A percentile compares a stretch with the other conserved stretches of the same genome.
Conservation (phyloP, 2,329 filamentous ascomycete genomes). For the Penicillium digitatum region DNA sequence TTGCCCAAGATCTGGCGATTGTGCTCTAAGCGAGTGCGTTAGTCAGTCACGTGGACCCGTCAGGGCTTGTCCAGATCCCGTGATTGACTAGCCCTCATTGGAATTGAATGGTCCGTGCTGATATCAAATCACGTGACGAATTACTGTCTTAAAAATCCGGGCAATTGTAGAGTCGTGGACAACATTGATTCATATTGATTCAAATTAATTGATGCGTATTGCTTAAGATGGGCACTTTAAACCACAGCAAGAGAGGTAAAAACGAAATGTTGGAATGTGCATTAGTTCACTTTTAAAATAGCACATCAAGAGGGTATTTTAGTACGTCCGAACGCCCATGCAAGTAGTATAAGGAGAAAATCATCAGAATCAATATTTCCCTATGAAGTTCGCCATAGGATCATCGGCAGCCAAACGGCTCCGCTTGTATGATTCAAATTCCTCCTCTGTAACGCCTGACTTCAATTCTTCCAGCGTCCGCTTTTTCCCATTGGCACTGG, state of each 20-base stretch:
- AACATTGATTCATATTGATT: neutral
- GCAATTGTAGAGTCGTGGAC: neutral
- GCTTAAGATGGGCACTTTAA: neutral
- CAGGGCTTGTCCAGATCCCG: conserved; percentile 36
- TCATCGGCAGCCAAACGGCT: conserved; percentile 71
- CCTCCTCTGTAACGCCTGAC: conserved; percentile 71
- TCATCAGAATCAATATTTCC: conserved; percentile 53
- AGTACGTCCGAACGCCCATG: conserved; percentile 20
- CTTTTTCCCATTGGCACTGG: conserved; percentile 54
- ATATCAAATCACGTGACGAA: fast-evolving
- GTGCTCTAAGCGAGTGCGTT: conserved; percentile 43
- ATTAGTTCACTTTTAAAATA: neutral
- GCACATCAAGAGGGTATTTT: conserved; percentile 22
- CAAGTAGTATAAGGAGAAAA: conserved; percentile 5
- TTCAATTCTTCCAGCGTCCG: conserved; percentile 75
- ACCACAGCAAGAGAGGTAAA: neutral
- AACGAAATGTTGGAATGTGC: neutral
- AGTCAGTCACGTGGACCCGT: conserved; percentile 16
- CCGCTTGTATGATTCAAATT: conserved; percentile 79
- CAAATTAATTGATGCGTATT: neutral
- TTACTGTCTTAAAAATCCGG: too few relatives aligned
- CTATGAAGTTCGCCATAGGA: conserved; percentile 79
- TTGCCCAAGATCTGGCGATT: conserved; percentile 33
- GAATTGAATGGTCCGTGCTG: neutral
- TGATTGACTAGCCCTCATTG: conserved; percentile 11